Base-by-base conservation (phyloP, 2,329 filamentous ascomycete species). In the Ophiostoma piceae region DNA sequence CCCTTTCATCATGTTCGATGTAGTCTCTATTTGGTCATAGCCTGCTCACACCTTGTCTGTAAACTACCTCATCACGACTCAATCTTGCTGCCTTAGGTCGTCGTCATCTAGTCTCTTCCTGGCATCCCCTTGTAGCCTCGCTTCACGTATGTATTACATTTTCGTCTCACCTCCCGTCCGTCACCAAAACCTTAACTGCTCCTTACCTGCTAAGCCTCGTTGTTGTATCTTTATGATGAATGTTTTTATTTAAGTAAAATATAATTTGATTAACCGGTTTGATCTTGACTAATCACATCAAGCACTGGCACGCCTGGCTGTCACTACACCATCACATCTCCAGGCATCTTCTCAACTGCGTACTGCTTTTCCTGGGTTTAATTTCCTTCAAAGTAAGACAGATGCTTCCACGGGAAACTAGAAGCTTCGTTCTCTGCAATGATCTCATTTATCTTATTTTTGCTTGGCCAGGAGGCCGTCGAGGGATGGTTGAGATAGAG, bases 41-140 rank as follows among this genome's bases (percentile, higher is more conserved):
- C 16, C 51, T 26, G 7, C 51, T 26, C 1, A 26, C 8, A 11
- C 22, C 9, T 22, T 57, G 12, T 12, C 26, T 57, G 5, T 2
- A 19, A 43, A 8, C 43, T 26, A 57, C 3, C 51, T 22, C 22
- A 22, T 26, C 51, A 57, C 51, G 51, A 57, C n/a, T 26, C 22
- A 16, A 57, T 57, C 51, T 57, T 57, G 51, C 51, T 57, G 51
- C 51, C 51, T 57, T 26, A 57, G 51, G 51, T 57, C 51, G 51
- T 57, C 51, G 51, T 57, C 51, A 57, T 57, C 51, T 57, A 26
- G 51, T 57, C 51, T 26, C n/a, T 57, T 26, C 51, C 51, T 57
- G n/a, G 7, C 51, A 5, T 26, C 22, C 22, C 51, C 51, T 57
- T 26, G n/a, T 57, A 57, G 51, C 51, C 51, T 57, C 51, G 51